Conservation (phyloP, 208 protist genomes). For the Trypanosomatidae sp. region DNA sequence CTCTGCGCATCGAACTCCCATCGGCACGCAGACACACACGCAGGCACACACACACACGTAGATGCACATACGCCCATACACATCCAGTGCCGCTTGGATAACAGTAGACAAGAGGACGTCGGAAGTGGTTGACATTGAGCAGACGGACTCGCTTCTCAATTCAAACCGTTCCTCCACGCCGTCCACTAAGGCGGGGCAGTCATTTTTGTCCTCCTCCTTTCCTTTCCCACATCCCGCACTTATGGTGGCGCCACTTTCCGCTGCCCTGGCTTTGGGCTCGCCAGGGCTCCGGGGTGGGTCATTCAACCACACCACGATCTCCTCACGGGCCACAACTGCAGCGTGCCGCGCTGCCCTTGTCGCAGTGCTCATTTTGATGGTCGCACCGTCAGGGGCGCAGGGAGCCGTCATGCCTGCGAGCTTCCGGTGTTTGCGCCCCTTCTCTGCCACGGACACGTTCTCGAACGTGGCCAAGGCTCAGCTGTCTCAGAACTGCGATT, state of each 20-base stretch:
- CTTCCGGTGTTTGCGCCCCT: constrained; percentile 65
- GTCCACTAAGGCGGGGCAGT: neutral
- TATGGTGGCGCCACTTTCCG: neutral
- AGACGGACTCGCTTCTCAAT: neutral
- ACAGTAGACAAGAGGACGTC: neutral
- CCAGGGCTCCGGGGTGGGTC: neutral
- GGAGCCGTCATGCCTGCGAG: neutral
- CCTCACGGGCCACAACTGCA: neutral
- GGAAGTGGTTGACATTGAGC: neutral
- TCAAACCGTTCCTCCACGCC: neutral
- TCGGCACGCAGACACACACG: neutral
- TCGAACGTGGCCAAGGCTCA: constrained; percentile 28
- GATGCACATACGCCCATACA: neutral
- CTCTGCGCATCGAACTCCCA: neutral
- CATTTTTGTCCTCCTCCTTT: neutral
- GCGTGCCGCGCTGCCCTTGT: neutral
- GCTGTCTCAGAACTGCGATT: constrained; percentile 51
- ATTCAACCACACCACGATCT: too few species aligned
- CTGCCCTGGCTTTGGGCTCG: neutral
- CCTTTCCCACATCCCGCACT: neutral
- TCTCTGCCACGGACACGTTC: constrained; percentile 46
- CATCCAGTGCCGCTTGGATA: too few species aligned
- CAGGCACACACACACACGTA: too few species aligned
- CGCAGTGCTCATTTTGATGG: neutral
- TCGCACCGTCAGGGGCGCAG: neutral